Conservation (phyloP, 108 stramenopile genomes). For the Nannochloropsis oceanica region DNA sequence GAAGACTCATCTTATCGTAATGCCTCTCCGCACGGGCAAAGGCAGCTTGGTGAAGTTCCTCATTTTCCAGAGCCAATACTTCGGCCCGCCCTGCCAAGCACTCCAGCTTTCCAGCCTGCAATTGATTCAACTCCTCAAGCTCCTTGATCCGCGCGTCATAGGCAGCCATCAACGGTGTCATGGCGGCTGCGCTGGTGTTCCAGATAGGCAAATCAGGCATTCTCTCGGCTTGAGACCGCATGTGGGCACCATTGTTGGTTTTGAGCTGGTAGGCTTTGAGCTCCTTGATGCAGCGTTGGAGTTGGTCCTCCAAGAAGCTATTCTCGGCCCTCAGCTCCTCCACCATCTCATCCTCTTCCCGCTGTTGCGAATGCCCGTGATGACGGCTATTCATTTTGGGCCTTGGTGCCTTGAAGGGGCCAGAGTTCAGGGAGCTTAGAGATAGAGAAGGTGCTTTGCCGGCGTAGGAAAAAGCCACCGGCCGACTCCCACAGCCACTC, state of each 20-base stretch:
- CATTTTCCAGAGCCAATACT: background rate
- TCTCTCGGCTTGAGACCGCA: background rate
- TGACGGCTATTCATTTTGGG: too few species aligned
- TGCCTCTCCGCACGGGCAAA: background rate
- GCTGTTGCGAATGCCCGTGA: too few species aligned
- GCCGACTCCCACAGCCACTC: too few species aligned
- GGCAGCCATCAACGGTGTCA: conserved; percentile 22
- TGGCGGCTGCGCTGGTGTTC: conserved; percentile 25
- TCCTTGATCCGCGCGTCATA: conserved; percentile 30
- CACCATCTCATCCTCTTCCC: background rate
- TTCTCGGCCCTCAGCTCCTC: conserved; percentile 11
- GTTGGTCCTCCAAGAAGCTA: conserved; percentile 29
- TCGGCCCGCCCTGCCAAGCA: background rate
- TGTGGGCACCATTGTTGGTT: background rate
- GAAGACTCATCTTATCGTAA: background rate
- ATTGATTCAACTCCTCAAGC: background rate
- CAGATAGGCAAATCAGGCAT: conserved; percentile 13
- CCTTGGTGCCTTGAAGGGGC: too few species aligned
- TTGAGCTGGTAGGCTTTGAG: conserved; percentile 26
- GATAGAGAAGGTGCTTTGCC: too few species aligned
- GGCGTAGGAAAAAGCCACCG: too few species aligned
- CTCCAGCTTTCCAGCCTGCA: background rate
- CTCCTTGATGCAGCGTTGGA: conserved; percentile 13
- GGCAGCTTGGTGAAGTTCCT: background rate
- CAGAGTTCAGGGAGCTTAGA: too few species aligned